phyloP scores from a whole-genome alignment of 768 basidiomycete genomes.

The Tremella fuciformis region DNA sequence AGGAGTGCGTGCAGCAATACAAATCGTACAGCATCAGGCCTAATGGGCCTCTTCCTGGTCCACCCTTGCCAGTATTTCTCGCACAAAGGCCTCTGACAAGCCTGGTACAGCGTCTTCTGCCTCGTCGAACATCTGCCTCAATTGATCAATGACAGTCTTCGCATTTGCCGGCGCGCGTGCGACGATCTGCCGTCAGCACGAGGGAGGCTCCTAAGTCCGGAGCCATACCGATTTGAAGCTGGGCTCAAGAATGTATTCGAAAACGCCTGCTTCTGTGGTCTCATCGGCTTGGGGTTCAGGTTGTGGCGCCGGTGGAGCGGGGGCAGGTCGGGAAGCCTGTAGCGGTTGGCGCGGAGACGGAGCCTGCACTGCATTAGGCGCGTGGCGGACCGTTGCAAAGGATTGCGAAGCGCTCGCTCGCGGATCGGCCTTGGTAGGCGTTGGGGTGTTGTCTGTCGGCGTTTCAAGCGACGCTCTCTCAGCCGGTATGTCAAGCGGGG shows the following conservation, averaged over 20 bases:
- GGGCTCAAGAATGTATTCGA: conserved; percentile 89
- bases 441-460: conserved; percentile 59
- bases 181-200: conserved; percentile 64
- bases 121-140: conserved; percentile 89
- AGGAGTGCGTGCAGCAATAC: not conserved
- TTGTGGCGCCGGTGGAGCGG: conserved; percentile 51
- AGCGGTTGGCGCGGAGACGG: conserved; percentile 4
- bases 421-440: conserved; percentile 5
- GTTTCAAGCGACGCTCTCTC: conserved; percentile 53
- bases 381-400: conserved; percentile 3
- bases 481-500: conserved; percentile 9
- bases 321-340: conserved; percentile 9
- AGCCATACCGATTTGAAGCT: conserved; percentile 72
- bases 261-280: conserved; percentile 70
- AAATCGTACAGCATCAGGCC: too few species aligned
- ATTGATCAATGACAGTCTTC: conserved; percentile 72
- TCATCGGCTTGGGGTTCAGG: conserved; percentile 51
- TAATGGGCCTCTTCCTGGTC: conserved; percentile 45
- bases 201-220: not conserved
- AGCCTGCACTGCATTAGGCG: not conserved
- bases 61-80: conserved; percentile 62
- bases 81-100: conserved; percentile 84
- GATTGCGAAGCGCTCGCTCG: conserved; percentile 10
- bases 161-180: conserved; percentile 92
- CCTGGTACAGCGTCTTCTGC: conserved; percentile 95